Evolutionary conservation across 495 filamentous ascomycete genomes (phyloP), one percentile per base, ranked within the genome.

Genomic region (Tuber calosporum): DNA sequence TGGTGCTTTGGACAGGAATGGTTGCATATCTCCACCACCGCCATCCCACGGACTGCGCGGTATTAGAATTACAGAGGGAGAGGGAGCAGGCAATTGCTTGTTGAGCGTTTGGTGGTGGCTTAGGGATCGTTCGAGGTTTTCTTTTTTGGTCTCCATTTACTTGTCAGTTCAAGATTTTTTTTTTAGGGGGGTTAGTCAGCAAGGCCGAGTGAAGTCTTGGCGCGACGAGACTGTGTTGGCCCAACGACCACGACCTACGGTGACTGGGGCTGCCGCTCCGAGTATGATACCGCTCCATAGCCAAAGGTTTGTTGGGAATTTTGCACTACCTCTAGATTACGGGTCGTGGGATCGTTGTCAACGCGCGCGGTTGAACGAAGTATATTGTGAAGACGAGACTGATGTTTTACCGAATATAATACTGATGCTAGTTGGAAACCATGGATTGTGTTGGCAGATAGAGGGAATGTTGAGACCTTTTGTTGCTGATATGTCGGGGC

Each of bases 11-110:
- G 42, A 73, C 37, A 77, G 70, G 67, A 77, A 77, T 77, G 66
- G 74, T 72, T 77, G 76, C 76, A 77, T 77, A 77, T 77, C 74
- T 77, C 69, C 75, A 71, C 73, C 69, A 58, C 74, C 67, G 70
- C 48, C 76, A 75, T 75, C 76, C 3, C 26, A 34, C 53, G 53
- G 34, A 62, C 19, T 62, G 26, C 13, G 53, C 13, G 26, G 26
- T 62, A 62, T 62, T 17, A 13, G 53, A 17, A 26, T 30, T 62
- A 8, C 13, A 30, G 26, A 7, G 53, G 4, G 53, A 6, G 48
- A 8, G 8, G 48, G 53, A 30, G 26, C 7, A 22, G 26, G 53
- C 53, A 34, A 34, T 34, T 62, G 53, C 26, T 62, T 62, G 26
- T 62, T 62, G 53, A 62, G 19, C 11, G 76, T 77, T 77, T 77